These are phyloP conservation scores for Podosphaera aphanis DNA, from an alignment of 2,329 filamentous ascomycete genomes.

Conservation along the genomic window DNA sequence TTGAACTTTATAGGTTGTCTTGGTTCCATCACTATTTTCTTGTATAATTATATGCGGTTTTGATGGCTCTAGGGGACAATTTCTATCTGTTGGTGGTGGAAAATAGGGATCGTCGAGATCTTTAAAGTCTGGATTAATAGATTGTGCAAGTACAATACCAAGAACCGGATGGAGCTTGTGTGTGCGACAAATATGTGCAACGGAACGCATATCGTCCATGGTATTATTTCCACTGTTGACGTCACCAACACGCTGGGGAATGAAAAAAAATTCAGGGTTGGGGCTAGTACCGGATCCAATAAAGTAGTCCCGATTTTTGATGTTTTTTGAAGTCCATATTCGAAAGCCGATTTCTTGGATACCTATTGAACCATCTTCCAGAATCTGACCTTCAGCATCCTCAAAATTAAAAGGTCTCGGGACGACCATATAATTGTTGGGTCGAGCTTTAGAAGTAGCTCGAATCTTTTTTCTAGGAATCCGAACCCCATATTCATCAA, in stretches of 20 bases:
- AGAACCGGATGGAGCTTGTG: constrained; percentile 10
- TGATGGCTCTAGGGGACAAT: neutral
- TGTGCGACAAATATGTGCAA: constrained; percentile 8
- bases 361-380: constrained; percentile 1
- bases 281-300: constrained; percentile 10
- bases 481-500: constrained; percentile 13
- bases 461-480: constrained; percentile 8
- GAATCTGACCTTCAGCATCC: constrained; percentile 1
- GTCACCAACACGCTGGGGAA: constrained; percentile 10
- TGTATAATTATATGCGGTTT: constrained; percentile 1
- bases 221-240: constrained; percentile 12
- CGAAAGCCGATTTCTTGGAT: constrained; percentile 2
- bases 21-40: constrained; percentile 1
- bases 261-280: constrained; percentile 11
- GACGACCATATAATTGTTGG: constrained; percentile 2
- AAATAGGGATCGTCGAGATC: constrained; percentile 4
- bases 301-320: constrained; percentile 4
- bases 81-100: constrained; percentile 3
- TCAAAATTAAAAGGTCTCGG: constrained; percentile 1
- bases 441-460: constrained; percentile 1
- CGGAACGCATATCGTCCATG: constrained; percentile 10
- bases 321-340: constrained; percentile 3
- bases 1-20: neutral
- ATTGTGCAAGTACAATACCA: constrained; percentile 9
- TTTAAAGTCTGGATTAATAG: constrained; percentile 8